Percentiles rank a stretch among this genome's conserved stretches.
Evolutionary conservation across 768 basidiomycete species (phyloP).

Genomic region (Lentinula guzmanii): DNA sequence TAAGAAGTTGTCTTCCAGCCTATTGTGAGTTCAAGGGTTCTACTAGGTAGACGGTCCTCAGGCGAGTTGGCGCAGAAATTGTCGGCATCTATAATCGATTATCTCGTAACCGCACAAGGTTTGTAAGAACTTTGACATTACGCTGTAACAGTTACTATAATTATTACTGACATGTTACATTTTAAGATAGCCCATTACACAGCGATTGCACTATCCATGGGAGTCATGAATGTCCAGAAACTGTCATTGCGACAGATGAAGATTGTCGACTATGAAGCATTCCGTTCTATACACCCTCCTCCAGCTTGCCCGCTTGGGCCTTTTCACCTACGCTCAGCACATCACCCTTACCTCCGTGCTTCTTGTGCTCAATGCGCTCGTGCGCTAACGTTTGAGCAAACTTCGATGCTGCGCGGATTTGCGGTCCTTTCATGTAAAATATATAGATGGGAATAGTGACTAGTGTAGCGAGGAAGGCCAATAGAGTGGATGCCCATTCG

Average conservation of each 20-base stretch:
- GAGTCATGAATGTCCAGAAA: no score
- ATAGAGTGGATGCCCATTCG: conserved; percentile 8
- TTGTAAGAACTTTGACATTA: no score
- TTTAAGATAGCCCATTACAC: no score
- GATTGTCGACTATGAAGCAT: background rate
- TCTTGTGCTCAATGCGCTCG: conserved; percentile 1
- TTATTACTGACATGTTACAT: no score
- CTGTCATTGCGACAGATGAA: background rate
- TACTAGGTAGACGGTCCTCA: no score
- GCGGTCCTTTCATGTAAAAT: conserved; percentile 9
- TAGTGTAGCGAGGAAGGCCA: background rate
- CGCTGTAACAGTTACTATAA: no score
- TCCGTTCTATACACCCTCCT: background rate
- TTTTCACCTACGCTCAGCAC: background rate
- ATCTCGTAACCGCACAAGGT: no score
- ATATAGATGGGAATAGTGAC: conserved; percentile 8
- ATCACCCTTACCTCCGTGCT: background rate
- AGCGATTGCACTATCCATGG: no score
- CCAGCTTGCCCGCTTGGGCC: background rate
- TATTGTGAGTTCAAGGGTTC: no score
- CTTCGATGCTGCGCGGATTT: conserved; percentile 5
- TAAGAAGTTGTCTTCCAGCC: no score
- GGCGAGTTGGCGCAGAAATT: no score
- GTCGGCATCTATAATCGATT: no score
- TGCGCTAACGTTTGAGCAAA: conserved; percentile 6